A percentile compares a stretch with the other conserved stretches of the same genome.
These are phyloP conservation scores for Begonia peltatifolia DNA, from an alignment of 306 rosid genomes.

Conservation along the genomic window DNA sequence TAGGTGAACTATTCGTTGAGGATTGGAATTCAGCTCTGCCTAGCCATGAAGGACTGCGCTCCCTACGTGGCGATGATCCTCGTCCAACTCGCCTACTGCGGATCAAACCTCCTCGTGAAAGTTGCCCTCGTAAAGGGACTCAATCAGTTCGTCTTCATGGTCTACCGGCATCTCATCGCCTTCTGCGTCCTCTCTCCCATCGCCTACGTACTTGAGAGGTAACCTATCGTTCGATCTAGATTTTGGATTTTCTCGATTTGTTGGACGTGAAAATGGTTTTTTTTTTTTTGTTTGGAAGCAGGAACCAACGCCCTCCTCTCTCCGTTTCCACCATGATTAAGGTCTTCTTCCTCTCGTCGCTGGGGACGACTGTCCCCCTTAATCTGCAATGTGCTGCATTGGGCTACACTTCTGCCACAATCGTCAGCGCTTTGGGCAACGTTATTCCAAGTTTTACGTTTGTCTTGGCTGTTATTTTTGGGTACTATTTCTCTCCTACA, in stretches of 20 bases:
- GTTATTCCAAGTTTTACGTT: slow-evolving; percentile 24
- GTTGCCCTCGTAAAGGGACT: slow-evolving; percentile 16
- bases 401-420: slow-evolving; percentile 17
- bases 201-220: slow-evolving; percentile 19
- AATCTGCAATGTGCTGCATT: slow-evolving; percentile 23
- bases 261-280: neutral
- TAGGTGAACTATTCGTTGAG: too few relatives aligned
- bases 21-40: neutral
- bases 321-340: slow-evolving; percentile 9
- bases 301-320: slow-evolving; percentile 19
- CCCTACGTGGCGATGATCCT: slow-evolving; percentile 13
- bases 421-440: slow-evolving; percentile 22
- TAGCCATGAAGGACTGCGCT: slow-evolving; percentile 6
- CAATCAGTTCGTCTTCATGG: slow-evolving; percentile 20
- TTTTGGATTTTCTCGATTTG: neutral
- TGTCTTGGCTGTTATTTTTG: slow-evolving; percentile 12
- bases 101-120: slow-evolving; percentile 12
- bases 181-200: slow-evolving; percentile 16
- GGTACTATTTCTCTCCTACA: slow-evolving; percentile 1
- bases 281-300: slow-evolving; percentile 7
- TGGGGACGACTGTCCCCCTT: slow-evolving; percentile 24
- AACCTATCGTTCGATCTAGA: neutral
- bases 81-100: slow-evolving; percentile 12
- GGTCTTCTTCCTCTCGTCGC: slow-evolving; percentile 16
- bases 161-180: slow-evolving; percentile 19